These are phyloP conservation scores for Neurospora sp. DNA, from an alignment of 495 filamentous ascomycete species.

Conservation along the genomic window DNA sequence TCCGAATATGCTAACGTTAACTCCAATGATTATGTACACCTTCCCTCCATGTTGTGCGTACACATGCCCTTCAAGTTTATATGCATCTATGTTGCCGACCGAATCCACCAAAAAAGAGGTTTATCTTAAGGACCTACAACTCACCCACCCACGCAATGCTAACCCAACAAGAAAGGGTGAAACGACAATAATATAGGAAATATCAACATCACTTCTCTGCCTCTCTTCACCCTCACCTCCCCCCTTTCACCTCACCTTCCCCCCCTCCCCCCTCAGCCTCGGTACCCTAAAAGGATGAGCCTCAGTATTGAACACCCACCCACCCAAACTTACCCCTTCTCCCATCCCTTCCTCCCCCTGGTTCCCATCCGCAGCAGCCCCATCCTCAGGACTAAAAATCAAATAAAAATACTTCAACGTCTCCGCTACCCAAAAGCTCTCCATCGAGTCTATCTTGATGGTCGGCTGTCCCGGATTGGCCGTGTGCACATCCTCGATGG, in stretches of 20 bases:
- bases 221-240: background rate
- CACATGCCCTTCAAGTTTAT: background rate
- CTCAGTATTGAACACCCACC: constrained; percentile 82
- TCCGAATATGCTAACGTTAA: background rate
- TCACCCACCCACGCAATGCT: background rate
- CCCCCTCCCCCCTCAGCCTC: constrained; percentile 11
- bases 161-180: background rate
- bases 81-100: background rate
- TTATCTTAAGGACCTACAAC: background rate
- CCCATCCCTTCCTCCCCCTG: no score
- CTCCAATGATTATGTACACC: background rate
- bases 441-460: constrained; percentile 36
- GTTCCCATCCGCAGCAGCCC: constrained; percentile 29
- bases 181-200: background rate
- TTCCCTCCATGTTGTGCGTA: background rate
- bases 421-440: constrained; percentile 44
- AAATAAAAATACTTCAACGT: constrained; percentile 59
- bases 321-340: constrained; percentile 50
- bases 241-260: no score
- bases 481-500: constrained; percentile 40
- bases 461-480: constrained; percentile 6
- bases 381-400: constrained; percentile 55
- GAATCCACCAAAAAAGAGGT: background rate
- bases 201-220: no score
- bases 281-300: constrained; percentile 55